A percentile compares a stretch with the other conserved stretches of the same genome.
Conservation (phyloP, 139 green algal genomes). For the Coccomyxa sp. region DNA sequence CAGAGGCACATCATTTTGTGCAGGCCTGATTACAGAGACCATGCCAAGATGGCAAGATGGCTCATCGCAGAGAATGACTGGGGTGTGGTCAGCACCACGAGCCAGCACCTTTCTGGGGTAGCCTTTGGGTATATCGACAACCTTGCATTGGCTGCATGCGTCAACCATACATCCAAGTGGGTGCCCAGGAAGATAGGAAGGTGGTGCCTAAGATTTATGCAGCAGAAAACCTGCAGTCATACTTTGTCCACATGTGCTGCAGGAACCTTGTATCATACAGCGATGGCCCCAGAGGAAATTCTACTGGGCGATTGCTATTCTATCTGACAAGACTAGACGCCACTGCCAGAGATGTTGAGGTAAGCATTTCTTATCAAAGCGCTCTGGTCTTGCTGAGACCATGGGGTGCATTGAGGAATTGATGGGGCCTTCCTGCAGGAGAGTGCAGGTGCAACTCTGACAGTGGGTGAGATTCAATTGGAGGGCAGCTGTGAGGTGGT, state of each 20-base stretch:
- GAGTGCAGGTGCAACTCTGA: slow-evolving; percentile 16
- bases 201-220: no score
- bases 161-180: no score
- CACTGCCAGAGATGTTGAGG: slow-evolving; percentile 16
- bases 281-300: slow-evolving; percentile 24
- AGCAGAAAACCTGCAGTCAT: no score
- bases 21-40: slow-evolving; percentile 28
- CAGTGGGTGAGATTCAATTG: slow-evolving; percentile 24
- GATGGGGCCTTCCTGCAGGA: slow-evolving; percentile 7
- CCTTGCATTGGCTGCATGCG: no score
- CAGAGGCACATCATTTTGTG: neutral
- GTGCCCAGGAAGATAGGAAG: no score
- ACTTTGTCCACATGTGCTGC: neutral
- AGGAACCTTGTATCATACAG: slow-evolving; percentile 41
- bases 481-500: slow-evolving; percentile 4
- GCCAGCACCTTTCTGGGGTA: slow-evolving; percentile 1
- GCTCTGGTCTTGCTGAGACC: no score
- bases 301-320: slow-evolving; percentile 47
- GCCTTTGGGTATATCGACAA: slow-evolving; percentile 29
- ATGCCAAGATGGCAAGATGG: slow-evolving; percentile 40
- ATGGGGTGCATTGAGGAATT: no score
- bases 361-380: neutral
- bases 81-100: slow-evolving; percentile 36
- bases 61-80: slow-evolving; percentile 37
- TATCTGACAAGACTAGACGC: slow-evolving; percentile 40